These are phyloP conservation scores for Boletus smithii DNA, from an alignment of 1,284 basidiomycete genomes.

Conservation along the genomic window DNA sequence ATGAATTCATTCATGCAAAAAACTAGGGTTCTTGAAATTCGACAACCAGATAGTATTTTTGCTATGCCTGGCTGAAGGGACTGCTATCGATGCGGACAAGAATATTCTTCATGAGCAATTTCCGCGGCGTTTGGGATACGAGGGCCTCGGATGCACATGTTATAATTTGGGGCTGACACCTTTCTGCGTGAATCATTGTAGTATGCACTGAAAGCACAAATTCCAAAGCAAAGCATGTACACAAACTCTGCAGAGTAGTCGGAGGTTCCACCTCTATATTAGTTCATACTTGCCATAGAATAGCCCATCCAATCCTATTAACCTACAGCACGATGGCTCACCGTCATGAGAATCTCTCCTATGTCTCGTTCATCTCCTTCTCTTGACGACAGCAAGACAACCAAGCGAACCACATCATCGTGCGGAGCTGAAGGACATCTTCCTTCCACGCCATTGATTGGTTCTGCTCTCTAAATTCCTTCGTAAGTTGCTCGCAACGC, in stretches of 20 bases:
- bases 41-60: too few species aligned
- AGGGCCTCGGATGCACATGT: background rate
- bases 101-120: background rate
- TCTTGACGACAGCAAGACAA: slow-evolving; percentile 58
- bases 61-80: too few species aligned
- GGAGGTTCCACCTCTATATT: slow-evolving; percentile 31
- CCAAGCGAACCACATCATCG: slow-evolving; percentile 94
- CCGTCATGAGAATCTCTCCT: slow-evolving; percentile 2
- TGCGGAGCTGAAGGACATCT: slow-evolving; percentile 87
- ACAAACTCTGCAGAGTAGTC: slow-evolving; percentile 22
- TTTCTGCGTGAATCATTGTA: background rate
- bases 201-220: slow-evolving; percentile 15
- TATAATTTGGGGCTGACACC: background rate
- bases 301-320: slow-evolving; percentile 16
- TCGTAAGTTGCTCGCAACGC: slow-evolving; percentile 79
- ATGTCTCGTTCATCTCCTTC: slow-evolving; percentile 39
- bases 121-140: background rate
- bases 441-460: slow-evolving; percentile 88
- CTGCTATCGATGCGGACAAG: too few species aligned
- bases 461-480: slow-evolving; percentile 88
- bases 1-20: background rate
- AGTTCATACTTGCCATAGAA: slow-evolving; percentile 26
- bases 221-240: slow-evolving; percentile 30
- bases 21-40: too few species aligned
- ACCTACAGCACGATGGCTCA: slow-evolving; percentile 7